These are phyloP conservation scores for Eutypella sp. DNA, from an alignment of 2,329 filamentous ascomycete species.

Conservation along the genomic window DNA sequence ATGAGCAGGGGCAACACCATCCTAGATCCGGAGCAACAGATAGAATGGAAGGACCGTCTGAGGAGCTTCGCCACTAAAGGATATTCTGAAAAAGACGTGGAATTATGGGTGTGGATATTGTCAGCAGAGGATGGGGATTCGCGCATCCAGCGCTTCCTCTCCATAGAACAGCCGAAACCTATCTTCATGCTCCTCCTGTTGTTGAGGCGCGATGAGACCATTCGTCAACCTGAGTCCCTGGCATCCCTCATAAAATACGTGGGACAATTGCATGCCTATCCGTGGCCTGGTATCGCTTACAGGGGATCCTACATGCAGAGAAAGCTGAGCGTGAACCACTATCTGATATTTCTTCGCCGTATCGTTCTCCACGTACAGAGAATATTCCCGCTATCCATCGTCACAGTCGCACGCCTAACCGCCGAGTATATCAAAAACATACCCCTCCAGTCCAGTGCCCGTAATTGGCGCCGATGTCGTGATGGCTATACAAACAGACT, in stretches of 20 bases:
- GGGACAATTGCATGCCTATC: slow-evolving; percentile 4
- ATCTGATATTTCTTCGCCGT: slow-evolving; percentile 20
- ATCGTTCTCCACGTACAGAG: slow-evolving; percentile 18
- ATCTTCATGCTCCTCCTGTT: slow-evolving; percentile 35
- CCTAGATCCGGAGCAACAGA: slow-evolving; percentile 13
- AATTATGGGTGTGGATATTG: slow-evolving; percentile 39
- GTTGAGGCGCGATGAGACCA: slow-evolving; percentile 28
- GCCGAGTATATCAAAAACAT: slow-evolving; percentile 25
- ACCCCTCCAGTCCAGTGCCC: slow-evolving; percentile 10
- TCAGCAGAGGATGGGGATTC: slow-evolving; percentile 28
- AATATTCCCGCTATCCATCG: slow-evolving; percentile 24
- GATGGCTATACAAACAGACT: slow-evolving; percentile 26
- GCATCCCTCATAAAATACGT: slow-evolving; percentile 29
- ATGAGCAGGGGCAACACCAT: no score
- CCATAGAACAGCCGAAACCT: slow-evolving; percentile 29
- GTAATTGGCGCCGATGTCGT: not conserved
- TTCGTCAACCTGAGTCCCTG: slow-evolving; percentile 27
- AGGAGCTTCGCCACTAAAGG: slow-evolving; percentile 27
- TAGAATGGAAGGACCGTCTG: slow-evolving; percentile 27
- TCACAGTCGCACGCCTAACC: slow-evolving; percentile 24
- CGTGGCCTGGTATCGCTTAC: no score
- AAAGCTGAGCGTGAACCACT: slow-evolving; percentile 14
- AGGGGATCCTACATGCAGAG: no score
- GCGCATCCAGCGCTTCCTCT: slow-evolving; percentile 31
- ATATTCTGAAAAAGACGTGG: slow-evolving; percentile 28